Conservation (phyloP, 2,329 filamentous ascomycete genomes). For the Pseudopithomyces chartarum region DNA sequence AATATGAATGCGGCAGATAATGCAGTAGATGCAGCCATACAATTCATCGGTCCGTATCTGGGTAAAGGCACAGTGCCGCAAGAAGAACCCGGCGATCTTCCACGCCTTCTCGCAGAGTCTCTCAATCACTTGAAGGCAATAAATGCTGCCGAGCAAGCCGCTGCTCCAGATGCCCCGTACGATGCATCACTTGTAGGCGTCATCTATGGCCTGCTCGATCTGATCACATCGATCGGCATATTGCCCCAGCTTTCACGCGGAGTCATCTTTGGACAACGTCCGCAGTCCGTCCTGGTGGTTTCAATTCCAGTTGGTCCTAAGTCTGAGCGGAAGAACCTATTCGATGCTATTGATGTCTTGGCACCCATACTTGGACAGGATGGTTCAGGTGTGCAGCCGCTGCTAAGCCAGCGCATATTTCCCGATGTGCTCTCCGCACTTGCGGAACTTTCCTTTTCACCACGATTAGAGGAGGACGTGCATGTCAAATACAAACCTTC, state of each 20-base stretch:
- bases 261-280: conserved; percentile 39
- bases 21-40: conserved; percentile 38
- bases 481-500: conserved; percentile 19
- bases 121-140: conserved; percentile 39
- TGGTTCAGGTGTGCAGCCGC: conserved; percentile 40
- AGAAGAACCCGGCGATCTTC: conserved; percentile 14
- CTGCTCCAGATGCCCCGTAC: conserved; percentile 41
- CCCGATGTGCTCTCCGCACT: conserved; percentile 42
- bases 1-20: conserved; percentile 38
- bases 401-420: conserved; percentile 40
- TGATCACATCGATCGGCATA: conserved; percentile 39
- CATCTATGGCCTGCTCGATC: conserved; percentile 46
- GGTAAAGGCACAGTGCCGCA: conserved; percentile 17
- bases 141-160: conserved; percentile 37
- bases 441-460: conserved; percentile 42
- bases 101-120: conserved; percentile 31
- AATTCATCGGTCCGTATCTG: conserved; percentile 39
- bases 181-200: conserved; percentile 44
- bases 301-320: conserved; percentile 15
- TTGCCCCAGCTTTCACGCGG: conserved; percentile 41
- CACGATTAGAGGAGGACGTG: conserved; percentile 14
- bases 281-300: conserved; percentile 36
- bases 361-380: conserved; percentile 31
- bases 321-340: conserved; percentile 19
- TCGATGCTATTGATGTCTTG: conserved; percentile 20